A percentile compares a stretch with the other conserved stretches of the same genome.
Evolutionary conservation across 257 asterid genomes (phyloP).

Genomic region (Solanum bukasovii): DNA sequence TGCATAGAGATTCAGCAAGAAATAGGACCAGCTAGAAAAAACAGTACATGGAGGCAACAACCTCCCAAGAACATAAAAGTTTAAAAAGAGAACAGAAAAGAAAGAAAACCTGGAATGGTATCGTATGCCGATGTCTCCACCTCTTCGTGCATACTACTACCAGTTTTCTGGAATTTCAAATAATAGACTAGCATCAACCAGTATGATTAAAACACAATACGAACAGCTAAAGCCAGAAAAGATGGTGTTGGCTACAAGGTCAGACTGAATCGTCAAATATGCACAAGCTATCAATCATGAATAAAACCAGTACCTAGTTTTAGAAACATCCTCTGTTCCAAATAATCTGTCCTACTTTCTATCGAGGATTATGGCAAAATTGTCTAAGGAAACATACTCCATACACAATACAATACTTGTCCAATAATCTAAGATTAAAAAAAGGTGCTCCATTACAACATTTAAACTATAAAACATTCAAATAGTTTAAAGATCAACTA

Average conservation of each 20-base stretch:
- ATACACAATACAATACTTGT: not conserved
- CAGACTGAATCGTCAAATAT: not conserved
- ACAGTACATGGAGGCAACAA: conserved; percentile 1
- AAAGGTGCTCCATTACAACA: not conserved
- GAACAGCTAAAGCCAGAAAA: not conserved
- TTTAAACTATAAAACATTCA: not conserved
- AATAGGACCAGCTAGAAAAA: conserved; percentile 7
- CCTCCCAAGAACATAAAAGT: not conserved
- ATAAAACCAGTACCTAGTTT: not conserved
- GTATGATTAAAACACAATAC: not conserved
- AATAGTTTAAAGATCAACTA: not conserved
- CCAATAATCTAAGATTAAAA: not conserved
- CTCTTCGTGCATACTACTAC: conserved; percentile 54
- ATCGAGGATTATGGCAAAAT: not conserved
- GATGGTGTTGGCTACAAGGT: not conserved
- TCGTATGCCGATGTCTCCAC: conserved; percentile 72
- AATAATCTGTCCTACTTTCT: not conserved
- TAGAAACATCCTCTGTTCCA: not conserved
- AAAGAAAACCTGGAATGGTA: conserved; percentile 52
- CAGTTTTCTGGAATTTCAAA: conserved; percentile 45
- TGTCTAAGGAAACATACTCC: not conserved
- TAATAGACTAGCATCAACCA: not conserved
- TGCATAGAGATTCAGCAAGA: conserved; percentile 18
- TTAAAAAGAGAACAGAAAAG: not conserved
- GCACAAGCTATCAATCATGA: not conserved